Percentiles rank a stretch among this genome's conserved stretches.
Conservation (phyloP, 768 basidiomycete species). For the Cytidiella melzeri region DNA sequence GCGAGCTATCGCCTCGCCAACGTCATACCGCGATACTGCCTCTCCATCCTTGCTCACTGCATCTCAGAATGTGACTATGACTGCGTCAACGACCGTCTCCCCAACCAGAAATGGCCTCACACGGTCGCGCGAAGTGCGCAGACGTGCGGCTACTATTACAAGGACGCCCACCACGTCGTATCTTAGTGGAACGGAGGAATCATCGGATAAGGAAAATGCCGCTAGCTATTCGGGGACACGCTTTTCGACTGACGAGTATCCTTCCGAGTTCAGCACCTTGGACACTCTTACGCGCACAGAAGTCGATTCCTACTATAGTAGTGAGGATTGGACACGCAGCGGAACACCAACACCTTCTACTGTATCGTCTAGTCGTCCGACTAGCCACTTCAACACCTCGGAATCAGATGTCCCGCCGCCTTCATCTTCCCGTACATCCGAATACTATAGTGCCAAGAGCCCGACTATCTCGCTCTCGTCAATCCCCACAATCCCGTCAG, state of each 20-base stretch:
- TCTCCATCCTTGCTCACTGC: conserved; percentile 54
- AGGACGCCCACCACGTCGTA: conserved; percentile 38
- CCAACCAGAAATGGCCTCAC: conserved; percentile 43
- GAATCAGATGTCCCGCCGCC: not conserved
- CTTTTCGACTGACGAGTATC: conserved; percentile 6
- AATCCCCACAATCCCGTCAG: conserved; percentile 53
- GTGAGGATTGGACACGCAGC: conserved; percentile 10
- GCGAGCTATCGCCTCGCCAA: conserved; percentile 41
- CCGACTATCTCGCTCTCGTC: conserved; percentile 42
- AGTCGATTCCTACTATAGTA: conserved; percentile 14
- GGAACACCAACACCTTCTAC: conserved; percentile 12
- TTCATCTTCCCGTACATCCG: conserved; percentile 4
- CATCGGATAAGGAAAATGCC: conserved; percentile 55
- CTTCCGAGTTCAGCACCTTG: conserved; percentile 22
- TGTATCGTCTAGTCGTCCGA: conserved; percentile 9
- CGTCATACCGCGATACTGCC: conserved; percentile 45
- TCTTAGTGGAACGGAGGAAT: conserved; percentile 32
- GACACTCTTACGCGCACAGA: conserved; percentile 15
- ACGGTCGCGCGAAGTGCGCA: conserved; percentile 50
- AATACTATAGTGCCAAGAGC: conserved; percentile 13
- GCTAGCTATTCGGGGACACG: conserved; percentile 26
- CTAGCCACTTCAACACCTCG: not conserved
- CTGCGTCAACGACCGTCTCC: conserved; percentile 28
- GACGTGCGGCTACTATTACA: conserved; percentile 38
- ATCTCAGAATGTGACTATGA: conserved; percentile 21